phyloP scores from a whole-genome alignment of 2,329 filamentous ascomycete species.

The Neospermospora avenae region DNA sequence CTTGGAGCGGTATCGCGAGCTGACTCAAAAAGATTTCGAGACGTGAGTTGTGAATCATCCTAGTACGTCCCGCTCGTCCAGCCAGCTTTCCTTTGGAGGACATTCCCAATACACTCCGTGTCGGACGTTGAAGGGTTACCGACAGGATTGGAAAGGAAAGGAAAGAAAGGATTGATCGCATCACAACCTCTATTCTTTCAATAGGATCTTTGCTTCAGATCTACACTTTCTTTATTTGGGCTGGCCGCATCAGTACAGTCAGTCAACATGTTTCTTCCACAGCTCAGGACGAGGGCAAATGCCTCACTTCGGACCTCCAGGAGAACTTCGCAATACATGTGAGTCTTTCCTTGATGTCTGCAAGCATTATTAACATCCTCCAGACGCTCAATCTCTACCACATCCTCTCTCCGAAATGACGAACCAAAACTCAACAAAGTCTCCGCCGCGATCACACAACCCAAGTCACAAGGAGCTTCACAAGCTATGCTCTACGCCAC shows the following conservation, averaged over 20 bases:
- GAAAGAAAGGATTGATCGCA: not conserved
- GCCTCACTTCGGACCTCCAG: constrained; percentile 29
- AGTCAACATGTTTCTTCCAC: constrained; percentile 27
- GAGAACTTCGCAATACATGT: constrained; percentile 33
- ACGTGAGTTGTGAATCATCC: constrained; percentile 2
- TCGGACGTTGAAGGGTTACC: not conserved
- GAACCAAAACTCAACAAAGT: constrained; percentile 69
- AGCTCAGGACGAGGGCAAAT: constrained; percentile 32
- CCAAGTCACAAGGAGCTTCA: constrained; percentile 95
- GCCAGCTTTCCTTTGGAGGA: not conserved
- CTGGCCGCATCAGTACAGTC: not conserved
- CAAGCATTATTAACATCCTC: constrained; percentile 15
- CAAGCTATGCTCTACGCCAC: constrained; percentile 99
- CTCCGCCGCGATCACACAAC: constrained; percentile 84
- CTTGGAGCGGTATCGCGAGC: constrained; percentile 5
- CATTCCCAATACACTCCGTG: not conserved
- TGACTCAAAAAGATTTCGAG: not conserved
- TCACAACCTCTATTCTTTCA: not conserved
- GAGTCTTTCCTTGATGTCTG: constrained; percentile 10
- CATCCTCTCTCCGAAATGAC: constrained; percentile 31
- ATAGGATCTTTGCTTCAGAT: not conserved
- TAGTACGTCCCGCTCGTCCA: not conserved
- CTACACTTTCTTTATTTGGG: not conserved
- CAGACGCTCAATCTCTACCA: constrained; percentile 34
- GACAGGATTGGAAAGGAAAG: too few relatives aligned